A percentile compares a stretch with the other conserved stretches of the same genome.
Conservation (phyloP, 2,329 filamentous ascomycete species). For the Hyphodiscus sp. region DNA sequence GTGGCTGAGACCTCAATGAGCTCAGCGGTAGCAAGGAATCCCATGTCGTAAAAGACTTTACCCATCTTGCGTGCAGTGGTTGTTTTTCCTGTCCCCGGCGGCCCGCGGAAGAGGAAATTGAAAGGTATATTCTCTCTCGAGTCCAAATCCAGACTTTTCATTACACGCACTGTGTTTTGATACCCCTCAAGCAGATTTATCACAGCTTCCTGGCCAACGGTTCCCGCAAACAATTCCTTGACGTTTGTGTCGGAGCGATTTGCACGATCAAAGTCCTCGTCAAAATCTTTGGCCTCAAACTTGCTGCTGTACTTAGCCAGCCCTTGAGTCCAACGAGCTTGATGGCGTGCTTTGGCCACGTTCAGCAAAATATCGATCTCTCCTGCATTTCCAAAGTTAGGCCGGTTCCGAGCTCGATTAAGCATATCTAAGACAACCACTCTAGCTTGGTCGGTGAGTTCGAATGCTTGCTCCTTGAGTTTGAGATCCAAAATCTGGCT, state of each 20-base stretch:
- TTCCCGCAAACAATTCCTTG: slow-evolving; percentile 40
- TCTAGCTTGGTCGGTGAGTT: slow-evolving; percentile 44
- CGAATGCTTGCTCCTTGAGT: slow-evolving; percentile 48
- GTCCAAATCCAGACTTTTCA: slow-evolving; percentile 41
- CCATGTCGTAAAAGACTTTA: slow-evolving; percentile 69
- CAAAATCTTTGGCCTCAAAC: slow-evolving; percentile 41
- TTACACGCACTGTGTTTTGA: slow-evolving; percentile 37
- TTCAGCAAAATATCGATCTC: slow-evolving; percentile 66
- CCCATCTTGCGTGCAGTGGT: slow-evolving; percentile 69
- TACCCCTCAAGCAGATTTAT: slow-evolving; percentile 43
- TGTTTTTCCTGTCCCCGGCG: slow-evolving; percentile 63
- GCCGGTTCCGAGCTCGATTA: slow-evolving; percentile 51
- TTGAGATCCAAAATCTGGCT: slow-evolving; percentile 56
- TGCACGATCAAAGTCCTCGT: slow-evolving; percentile 43
- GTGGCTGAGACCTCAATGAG: slow-evolving; percentile 62
- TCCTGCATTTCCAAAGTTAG: slow-evolving; percentile 66
- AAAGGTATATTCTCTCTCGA: slow-evolving; percentile 46
- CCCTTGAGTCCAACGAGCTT: slow-evolving; percentile 21
- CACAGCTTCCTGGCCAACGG: slow-evolving; percentile 45
- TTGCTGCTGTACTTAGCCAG: too few relatives aligned
- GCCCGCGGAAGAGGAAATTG: slow-evolving; percentile 52
- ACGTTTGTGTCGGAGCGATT: slow-evolving; percentile 36
- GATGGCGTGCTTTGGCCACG: slow-evolving; percentile 38
- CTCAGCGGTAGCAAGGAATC: slow-evolving; percentile 52
- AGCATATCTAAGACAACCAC: slow-evolving; percentile 54